Base-by-base conservation (phyloP, 805 yeast species). In the Metschnikowia henanensis region DNA sequence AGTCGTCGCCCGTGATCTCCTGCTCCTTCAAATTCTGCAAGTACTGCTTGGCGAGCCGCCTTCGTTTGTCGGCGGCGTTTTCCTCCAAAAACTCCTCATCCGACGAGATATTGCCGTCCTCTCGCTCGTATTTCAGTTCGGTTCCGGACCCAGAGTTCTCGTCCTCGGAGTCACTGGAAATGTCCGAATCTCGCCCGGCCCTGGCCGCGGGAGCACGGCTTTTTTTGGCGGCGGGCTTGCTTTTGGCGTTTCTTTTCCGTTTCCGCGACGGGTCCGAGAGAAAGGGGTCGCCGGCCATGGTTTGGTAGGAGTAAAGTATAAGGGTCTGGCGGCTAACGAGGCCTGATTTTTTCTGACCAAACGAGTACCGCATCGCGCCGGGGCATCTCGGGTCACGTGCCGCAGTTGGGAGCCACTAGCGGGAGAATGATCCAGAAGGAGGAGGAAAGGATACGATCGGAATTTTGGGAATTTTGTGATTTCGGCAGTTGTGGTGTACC, bases 21-120 rank as follows among this genome's bases (percentile, higher is more conserved):
- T 84, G 88, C 3, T 71, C 66, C 60, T 86, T 81, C 57, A 94
- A 68, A 58, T 85, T 86, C 35, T 84, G 90, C 50, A 94, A 70
- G 64, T 94, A 94, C 64, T 91, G 94, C 64, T 90, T 90, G 15
- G 98, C 98, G 47, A 94, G 74, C 59, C 98, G 75, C 66, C 99
- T 80, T 65, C 99, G 80, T 65, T 88, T 90, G 59, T 94, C 99
- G 0, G 96, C 95, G 7, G 91, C 95, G 37, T 80, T 79, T 64
- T 92, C 98, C 15, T 73, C 75, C 13, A 71, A 80, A 51, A 81
- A 80, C 53, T 84, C 95, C 52, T 83, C 94, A 25, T 84, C 92
- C 12, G 85, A 81, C 13, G 77, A 79, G 18, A 77, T 49, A 30
- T 70, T 76, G 18, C 44, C 47, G 26, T 44, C 53, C 8, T 28